Evolutionary conservation across 306 rosid genomes (phyloP).

Genomic region (Quercus ilex): DNA sequence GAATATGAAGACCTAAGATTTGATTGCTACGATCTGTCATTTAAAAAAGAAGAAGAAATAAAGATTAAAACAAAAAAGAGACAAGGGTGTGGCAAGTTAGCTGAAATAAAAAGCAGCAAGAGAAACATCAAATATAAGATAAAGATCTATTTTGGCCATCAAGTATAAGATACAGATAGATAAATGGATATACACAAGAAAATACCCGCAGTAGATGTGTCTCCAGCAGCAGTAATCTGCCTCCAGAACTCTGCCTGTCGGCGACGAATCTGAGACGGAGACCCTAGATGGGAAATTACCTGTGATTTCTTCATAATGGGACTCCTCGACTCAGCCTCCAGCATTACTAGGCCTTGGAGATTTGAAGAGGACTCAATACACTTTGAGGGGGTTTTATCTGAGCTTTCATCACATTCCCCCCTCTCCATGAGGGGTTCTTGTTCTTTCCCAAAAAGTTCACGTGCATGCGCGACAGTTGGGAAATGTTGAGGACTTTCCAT

Average conservation of each 20-base stretch:
- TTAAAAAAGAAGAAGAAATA: background rate
- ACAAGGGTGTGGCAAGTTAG: background rate
- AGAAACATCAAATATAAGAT: background rate
- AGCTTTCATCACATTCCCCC: background rate
- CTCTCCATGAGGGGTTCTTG: background rate
- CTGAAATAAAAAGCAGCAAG: background rate
- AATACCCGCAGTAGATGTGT: constrained; percentile 6
- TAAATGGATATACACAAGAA: background rate
- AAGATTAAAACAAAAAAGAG: background rate
- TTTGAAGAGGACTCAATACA: background rate
- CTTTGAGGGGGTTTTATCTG: background rate
- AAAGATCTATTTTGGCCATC: too few relatives aligned
- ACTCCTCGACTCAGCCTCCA: background rate
- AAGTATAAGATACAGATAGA: background rate
- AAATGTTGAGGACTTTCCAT: background rate
- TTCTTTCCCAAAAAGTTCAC: background rate
- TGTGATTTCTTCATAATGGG: background rate
- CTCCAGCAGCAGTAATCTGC: constrained; percentile 13
- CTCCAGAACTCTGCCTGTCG: constrained; percentile 6
- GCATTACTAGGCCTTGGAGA: background rate
- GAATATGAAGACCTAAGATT: background rate
- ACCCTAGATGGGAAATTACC: background rate
- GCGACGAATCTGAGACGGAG: background rate
- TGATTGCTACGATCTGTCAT: background rate
- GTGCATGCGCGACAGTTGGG: background rate